A percentile compares a stretch with the other conserved stretches of the same genome.
Conservation (phyloP, 2,329 filamentous ascomycete genomes). For the Amauroascus verrucosus region DNA sequence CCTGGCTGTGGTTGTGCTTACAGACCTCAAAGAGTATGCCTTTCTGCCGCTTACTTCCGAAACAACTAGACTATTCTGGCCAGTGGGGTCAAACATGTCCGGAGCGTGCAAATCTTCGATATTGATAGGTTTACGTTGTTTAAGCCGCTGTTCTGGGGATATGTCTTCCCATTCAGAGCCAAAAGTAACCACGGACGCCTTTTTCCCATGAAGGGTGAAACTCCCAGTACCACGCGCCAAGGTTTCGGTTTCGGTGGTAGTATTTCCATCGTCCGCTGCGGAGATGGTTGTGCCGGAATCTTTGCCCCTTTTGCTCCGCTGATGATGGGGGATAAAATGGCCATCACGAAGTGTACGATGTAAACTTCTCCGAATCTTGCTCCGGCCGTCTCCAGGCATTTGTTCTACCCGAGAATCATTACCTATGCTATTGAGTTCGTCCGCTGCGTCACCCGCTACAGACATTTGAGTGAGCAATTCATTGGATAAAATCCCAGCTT, state of each 20-base stretch:
- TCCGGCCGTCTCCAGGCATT: constrained; percentile 44
- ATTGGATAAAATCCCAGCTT: constrained; percentile 51
- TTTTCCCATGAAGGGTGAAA: constrained; percentile 96
- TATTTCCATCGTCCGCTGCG: constrained; percentile 42
- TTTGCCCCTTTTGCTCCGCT: constrained; percentile 65
- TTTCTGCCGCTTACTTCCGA: constrained; percentile 30
- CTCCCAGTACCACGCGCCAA: constrained; percentile 70
- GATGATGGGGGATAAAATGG: constrained; percentile 54
- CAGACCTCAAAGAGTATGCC: constrained; percentile 53
- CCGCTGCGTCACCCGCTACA: constrained; percentile 24
- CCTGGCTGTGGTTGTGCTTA: constrained; percentile 27
- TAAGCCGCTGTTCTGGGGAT: constrained; percentile 60
- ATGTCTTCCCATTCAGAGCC: constrained; percentile 79
- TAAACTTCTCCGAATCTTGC: constrained; percentile 70
- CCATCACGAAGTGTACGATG: constrained; percentile 82
- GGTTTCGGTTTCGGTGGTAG: constrained; percentile 14
- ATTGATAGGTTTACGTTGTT: constrained; percentile 46
- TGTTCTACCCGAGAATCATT: constrained; percentile 30
- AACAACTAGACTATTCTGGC: constrained; percentile 17
- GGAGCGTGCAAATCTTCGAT: constrained; percentile 30
- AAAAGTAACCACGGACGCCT: constrained; percentile 94
- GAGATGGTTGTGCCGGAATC: constrained; percentile 56
- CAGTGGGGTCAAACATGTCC: constrained; percentile 25
- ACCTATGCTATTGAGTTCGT: constrained; percentile 27
- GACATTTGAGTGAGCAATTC: constrained; percentile 20